A percentile compares a stretch with the other conserved stretches of the same genome.
Conservation (phyloP, 139 green algal genomes). For the Raphidocelis subcapitata region DNA sequence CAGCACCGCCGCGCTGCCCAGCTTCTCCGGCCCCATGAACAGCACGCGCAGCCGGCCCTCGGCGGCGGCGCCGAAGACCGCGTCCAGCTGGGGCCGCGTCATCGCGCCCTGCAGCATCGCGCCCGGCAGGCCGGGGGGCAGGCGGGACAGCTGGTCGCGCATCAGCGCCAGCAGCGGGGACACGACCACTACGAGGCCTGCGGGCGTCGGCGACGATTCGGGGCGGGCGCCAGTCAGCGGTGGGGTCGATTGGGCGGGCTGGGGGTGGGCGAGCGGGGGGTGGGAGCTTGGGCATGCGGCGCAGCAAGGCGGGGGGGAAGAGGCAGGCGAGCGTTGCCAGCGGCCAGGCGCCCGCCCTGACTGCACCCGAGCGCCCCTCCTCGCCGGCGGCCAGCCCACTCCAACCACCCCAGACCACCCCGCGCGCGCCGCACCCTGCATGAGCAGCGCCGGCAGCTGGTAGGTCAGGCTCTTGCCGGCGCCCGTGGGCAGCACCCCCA, state of each 20-base stretch:
- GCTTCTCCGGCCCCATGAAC: slow-evolving; percentile 89
- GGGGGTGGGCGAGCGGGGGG: too few relatives aligned
- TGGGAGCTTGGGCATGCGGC: too few relatives aligned
- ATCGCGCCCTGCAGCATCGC: slow-evolving; percentile 76
- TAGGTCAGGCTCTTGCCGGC: slow-evolving; percentile 93
- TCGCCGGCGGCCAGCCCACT: too few relatives aligned
- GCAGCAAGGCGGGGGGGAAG: too few relatives aligned
- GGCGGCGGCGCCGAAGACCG: slow-evolving; percentile 21
- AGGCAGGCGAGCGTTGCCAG: too few relatives aligned
- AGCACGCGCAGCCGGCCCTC: slow-evolving; percentile 65
- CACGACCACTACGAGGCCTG: slow-evolving; percentile 80
- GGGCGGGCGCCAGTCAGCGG: too few relatives aligned
- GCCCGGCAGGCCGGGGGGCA: slow-evolving; percentile 68
- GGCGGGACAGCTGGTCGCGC: slow-evolving; percentile 82
- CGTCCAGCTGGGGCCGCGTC: slow-evolving; percentile 27
- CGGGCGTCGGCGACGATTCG: too few relatives aligned
- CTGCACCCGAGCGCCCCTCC: too few relatives aligned
- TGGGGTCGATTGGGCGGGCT: too few relatives aligned
- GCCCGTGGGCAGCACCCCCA: slow-evolving; percentile 91
- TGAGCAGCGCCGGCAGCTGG: slow-evolving; percentile 83
- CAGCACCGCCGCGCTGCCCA: slow-evolving; percentile 70
- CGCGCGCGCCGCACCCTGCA: slow-evolving; percentile 44
- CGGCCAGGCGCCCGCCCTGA: too few relatives aligned
- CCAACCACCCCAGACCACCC: too few relatives aligned
- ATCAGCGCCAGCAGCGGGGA: slow-evolving; percentile 92